Evolutionary conservation across 345 rosid genomes (phyloP), one percentile per base, ranked within the genome.

Genomic region (Gossypium australe): DNA sequence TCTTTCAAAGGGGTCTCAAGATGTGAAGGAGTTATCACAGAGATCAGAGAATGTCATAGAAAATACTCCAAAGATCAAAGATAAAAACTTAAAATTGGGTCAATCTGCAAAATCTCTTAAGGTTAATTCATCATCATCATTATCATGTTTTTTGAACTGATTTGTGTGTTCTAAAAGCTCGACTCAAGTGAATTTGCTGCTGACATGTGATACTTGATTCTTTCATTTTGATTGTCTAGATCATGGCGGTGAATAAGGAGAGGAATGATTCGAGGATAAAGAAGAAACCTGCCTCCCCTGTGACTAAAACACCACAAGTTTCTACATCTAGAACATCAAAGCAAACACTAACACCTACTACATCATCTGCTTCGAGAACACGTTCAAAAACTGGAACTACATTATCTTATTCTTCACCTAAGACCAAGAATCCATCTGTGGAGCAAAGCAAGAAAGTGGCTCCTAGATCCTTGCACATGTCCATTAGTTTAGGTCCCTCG

Each of bases 401-500:
- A 61, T 84, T 86, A 10, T 75, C 80, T 70, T 29, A 11, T 52
- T 77, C 81, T 45, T 64, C 62, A 62, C 66, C 79, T 55, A 86
- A 79, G 83, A 77, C 78, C 67, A 89, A 78, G 78, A 81, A 64
- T 61, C 51, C 78, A 45, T 65, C 79, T 8, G 57, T 75, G 11
- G 83, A 49, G 67, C 86, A 74, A 72, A 78, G 75, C 80, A 91
- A 87, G 86, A 87, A 85, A 83, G 83, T 83, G 48, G 81, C 86
- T 79, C 86, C 98, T 44, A 91, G 84, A 84, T 88, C 97, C 71
- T 85, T 91, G 87, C 93, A 89, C 77, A 80, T 85, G 80, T 90
- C 98, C 73, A 79, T 89, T 77, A 87, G 79, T 79, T 66, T 86
- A 67, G 91, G 81, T 29, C 78, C 89, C 45, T 75, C 87, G 43